These are phyloP conservation scores for Colletotrichum ledebouriae DNA, from an alignment of 2,329 filamentous ascomycete genomes.

Conservation along the genomic window DNA sequence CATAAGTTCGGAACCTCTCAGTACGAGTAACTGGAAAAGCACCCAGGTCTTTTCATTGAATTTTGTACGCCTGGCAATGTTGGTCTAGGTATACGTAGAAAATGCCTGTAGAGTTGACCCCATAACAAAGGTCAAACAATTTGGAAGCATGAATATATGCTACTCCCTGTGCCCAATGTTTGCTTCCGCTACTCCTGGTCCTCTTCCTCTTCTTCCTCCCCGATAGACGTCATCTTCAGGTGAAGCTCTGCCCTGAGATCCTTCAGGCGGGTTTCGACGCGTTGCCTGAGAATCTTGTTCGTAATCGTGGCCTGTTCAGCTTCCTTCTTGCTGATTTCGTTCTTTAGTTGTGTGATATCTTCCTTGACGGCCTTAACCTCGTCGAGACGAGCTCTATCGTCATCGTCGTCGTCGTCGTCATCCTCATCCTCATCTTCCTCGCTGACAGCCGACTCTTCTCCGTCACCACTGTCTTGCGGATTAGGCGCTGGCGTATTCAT, in stretches of 20 bases:
- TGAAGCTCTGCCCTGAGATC: conserved; percentile 60
- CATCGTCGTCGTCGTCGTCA: conserved; percentile 68
- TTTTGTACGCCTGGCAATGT: background rate
- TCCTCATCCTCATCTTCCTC: conserved; percentile 64
- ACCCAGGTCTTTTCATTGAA: conserved; percentile 13
- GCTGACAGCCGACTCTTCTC: conserved; percentile 60
- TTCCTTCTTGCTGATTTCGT: conserved; percentile 61
- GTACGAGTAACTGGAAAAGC: background rate
- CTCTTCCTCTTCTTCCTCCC: conserved; percentile 46
- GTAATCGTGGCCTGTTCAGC: conserved; percentile 58
- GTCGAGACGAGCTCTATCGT: conserved; percentile 63
- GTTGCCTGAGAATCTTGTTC: conserved; percentile 63
- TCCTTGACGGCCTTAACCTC: conserved; percentile 68
- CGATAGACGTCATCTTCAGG: conserved; percentile 60
- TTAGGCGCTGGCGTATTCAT: conserved; percentile 59
- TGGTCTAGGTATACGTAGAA: conserved; percentile 24
- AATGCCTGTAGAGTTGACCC: conserved; percentile 5
- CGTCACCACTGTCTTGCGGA: conserved; percentile 60
- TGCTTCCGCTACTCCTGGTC: background rate
- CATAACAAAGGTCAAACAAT: background rate
- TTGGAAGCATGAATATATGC: background rate
- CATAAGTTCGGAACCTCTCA: background rate
- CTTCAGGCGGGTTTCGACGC: conserved; percentile 65
- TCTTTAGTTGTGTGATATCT: conserved; percentile 67
- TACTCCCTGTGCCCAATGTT: background rate